Evolutionary conservation across 768 basidiomycete genomes (phyloP).

Genomic region (Mycena latifolia): DNA sequence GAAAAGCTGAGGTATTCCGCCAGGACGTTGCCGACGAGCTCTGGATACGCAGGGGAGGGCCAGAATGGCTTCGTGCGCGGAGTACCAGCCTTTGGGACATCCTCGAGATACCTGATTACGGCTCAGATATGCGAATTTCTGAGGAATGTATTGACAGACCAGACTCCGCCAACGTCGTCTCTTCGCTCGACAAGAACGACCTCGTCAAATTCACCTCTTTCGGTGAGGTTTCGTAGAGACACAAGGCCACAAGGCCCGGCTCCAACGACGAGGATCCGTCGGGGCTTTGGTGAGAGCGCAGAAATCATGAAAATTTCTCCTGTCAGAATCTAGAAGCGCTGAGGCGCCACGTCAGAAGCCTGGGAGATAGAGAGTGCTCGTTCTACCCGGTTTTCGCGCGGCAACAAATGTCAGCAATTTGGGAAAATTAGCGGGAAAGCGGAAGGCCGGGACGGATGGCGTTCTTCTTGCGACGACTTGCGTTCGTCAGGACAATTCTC

Average conservation of each 20-base stretch:
- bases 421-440: too few relatives aligned
- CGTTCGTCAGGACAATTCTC: too few relatives aligned
- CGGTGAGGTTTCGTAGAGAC: slow-evolving; percentile 60
- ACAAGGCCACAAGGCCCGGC: slow-evolving; percentile 63
- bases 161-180: slow-evolving; percentile 64
- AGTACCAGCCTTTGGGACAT: not conserved
- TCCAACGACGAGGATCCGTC: slow-evolving; percentile 57
- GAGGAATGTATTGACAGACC: slow-evolving; percentile 46
- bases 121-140: not conserved
- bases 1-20: slow-evolving; percentile 48
- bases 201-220: slow-evolving; percentile 53
- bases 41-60: too few relatives aligned
- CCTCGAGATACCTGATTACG: slow-evolving; percentile 27
- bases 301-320: too few relatives aligned
- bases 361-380: too few relatives aligned
- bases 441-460: too few relatives aligned
- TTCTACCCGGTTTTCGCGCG: too few relatives aligned
- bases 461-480: too few relatives aligned
- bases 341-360: too few relatives aligned
- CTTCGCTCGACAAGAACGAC: slow-evolving; percentile 62
- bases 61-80: slow-evolving; percentile 41
- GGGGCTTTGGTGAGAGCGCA: too few relatives aligned
- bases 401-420: too few relatives aligned
- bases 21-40: slow-evolving; percentile 49
- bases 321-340: too few relatives aligned